Percentiles rank a stretch among this genome's conserved stretches.
These are phyloP conservation scores for Diplodia scrobiculata DNA, from an alignment of 2,329 filamentous ascomycete genomes.

Conservation along the genomic window DNA sequence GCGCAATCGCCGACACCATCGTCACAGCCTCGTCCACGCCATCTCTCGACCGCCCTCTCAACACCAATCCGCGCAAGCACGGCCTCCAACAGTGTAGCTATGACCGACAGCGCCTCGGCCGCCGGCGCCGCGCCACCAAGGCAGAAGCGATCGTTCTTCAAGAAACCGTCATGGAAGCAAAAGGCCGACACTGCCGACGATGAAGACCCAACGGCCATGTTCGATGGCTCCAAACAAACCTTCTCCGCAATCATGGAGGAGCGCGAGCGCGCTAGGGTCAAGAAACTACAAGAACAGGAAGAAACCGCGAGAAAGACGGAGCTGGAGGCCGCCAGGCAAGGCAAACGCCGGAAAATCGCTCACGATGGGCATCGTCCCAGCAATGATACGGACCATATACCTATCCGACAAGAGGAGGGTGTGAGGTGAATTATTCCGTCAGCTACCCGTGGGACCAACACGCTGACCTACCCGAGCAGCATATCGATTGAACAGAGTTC, in stretches of 20 bases:
- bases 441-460: not conserved
- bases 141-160: slow-evolving; percentile 57
- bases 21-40: not conserved
- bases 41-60: not conserved
- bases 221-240: slow-evolving; percentile 47
- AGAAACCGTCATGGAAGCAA: slow-evolving; percentile 56
- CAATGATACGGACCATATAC: not conserved
- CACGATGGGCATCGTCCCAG: slow-evolving; percentile 33
- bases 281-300: slow-evolving; percentile 34
- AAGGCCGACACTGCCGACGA: slow-evolving; percentile 30
- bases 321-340: slow-evolving; percentile 35
- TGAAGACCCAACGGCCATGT: slow-evolving; percentile 43
- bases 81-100: not conserved
- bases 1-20: slow-evolving; percentile 23
- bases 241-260: slow-evolving; percentile 46
- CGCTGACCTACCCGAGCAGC: not conserved
- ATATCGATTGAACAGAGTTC: not conserved
- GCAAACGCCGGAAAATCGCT: slow-evolving; percentile 39
- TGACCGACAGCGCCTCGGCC: slow-evolving; percentile 25
- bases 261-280: slow-evolving; percentile 40
- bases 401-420: not conserved
- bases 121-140: slow-evolving; percentile 36
- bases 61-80: not conserved
- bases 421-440: not conserved
- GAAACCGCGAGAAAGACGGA: slow-evolving; percentile 35